phyloP scores from a whole-genome alignment of 352 stramenopile genomes.

The Globisporangium ultimum region DNA sequence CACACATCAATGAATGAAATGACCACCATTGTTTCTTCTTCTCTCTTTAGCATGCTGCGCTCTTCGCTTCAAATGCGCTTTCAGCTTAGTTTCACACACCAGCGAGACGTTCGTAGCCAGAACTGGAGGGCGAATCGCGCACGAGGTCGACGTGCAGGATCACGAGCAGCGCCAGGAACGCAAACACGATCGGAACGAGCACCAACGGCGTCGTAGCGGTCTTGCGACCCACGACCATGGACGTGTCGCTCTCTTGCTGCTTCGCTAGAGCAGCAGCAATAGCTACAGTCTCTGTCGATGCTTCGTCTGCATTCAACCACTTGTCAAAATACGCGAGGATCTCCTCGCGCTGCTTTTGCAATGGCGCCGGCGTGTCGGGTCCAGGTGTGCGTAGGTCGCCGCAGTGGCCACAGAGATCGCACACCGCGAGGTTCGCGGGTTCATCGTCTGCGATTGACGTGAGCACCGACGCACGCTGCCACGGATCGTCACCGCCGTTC shows the following conservation, averaged over 20 bases:
- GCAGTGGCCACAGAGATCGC: slow-evolving; percentile 81
- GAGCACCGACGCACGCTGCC: slow-evolving; percentile 75
- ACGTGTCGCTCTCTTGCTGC: slow-evolving; percentile 15
- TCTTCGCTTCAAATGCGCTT: too few relatives aligned
- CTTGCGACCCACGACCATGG: neutral
- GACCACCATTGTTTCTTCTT: too few relatives aligned
- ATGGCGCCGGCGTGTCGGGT: slow-evolving; percentile 44
- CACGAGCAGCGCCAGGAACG: slow-evolving; percentile 44
- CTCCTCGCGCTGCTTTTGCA: slow-evolving; percentile 64
- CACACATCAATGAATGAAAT: too few relatives aligned
- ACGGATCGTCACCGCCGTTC: slow-evolving; percentile 82
- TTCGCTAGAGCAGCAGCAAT: slow-evolving; percentile 12
- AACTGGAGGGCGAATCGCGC: slow-evolving; percentile 35
- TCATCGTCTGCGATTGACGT: slow-evolving; percentile 54
- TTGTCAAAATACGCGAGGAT: slow-evolving; percentile 65
- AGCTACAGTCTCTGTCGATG: neutral
- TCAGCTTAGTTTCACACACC: slow-evolving; percentile 8
- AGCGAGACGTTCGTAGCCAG: slow-evolving; percentile 37
- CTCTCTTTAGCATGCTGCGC: too few relatives aligned
- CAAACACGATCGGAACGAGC: slow-evolving; percentile 59
- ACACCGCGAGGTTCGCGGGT: slow-evolving; percentile 66
- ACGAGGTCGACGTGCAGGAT: slow-evolving; percentile 56
- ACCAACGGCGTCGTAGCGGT: slow-evolving; percentile 64
- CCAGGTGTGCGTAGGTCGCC: slow-evolving; percentile 47
- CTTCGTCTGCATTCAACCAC: slow-evolving; percentile 35